phyloP scores from a whole-genome alignment of 2,329 filamentous ascomycete genomes.

The Allantophomopsis cytisporea region DNA sequence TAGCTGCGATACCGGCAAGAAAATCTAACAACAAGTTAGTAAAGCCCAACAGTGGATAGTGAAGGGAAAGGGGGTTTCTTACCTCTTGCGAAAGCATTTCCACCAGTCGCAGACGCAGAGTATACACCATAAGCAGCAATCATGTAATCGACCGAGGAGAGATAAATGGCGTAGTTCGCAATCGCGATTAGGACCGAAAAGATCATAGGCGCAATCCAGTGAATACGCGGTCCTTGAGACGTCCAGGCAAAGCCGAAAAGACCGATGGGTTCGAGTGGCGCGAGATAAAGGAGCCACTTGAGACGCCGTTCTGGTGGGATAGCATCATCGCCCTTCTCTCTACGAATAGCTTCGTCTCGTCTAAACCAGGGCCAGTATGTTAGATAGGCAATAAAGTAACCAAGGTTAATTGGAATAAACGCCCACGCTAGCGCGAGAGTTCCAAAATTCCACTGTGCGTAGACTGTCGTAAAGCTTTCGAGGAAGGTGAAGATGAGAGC shows the following conservation, averaged over 20 bases:
- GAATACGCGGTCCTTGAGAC: constrained; percentile 44
- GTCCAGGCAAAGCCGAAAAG: constrained; percentile 61
- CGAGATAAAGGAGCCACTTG: constrained; percentile 48
- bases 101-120: constrained; percentile 61
- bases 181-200: constrained; percentile 55
- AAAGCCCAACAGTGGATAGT: constrained; percentile 55
- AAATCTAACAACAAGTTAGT: constrained; percentile 27
- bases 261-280: constrained; percentile 48
- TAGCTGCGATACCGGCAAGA: background rate
- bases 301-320: constrained; percentile 56
- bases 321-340: constrained; percentile 37
- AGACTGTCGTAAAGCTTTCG: constrained; percentile 56
- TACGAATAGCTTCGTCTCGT: constrained; percentile 35
- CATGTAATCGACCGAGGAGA: constrained; percentile 70
- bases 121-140: constrained; percentile 62
- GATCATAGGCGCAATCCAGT: constrained; percentile 56
- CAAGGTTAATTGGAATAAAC: constrained; percentile 53
- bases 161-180: constrained; percentile 60
- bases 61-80: constrained; percentile 59
- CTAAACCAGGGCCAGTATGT: constrained; percentile 43
- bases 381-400: constrained; percentile 49
- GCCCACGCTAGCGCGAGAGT: constrained; percentile 41
- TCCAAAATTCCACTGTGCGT: constrained; percentile 51
- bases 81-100: constrained; percentile 58
- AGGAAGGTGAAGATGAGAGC: constrained; percentile 70